phyloP scores from a whole-genome alignment of 441 rosid species.

The Macaranga tanarius region DNA sequence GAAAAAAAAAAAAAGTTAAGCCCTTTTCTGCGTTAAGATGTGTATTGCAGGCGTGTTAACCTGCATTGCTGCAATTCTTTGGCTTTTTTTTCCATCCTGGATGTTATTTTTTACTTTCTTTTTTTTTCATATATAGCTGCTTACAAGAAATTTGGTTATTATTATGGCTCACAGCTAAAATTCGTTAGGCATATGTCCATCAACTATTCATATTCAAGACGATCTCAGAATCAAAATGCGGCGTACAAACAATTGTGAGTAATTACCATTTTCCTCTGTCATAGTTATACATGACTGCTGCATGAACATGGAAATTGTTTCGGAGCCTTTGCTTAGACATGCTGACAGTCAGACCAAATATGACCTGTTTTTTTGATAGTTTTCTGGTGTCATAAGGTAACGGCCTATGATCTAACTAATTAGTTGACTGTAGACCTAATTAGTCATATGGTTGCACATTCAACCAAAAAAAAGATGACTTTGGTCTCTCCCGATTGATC shows the following conservation, averaged over 20 bases:
- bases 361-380: not conserved
- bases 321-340: not conserved
- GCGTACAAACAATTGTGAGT: conserved; percentile 46
- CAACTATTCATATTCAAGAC: conserved; percentile 33
- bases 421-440: not conserved
- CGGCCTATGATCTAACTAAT: not conserved
- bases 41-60: too few species aligned
- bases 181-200: conserved; percentile 61
- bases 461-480: not conserved
- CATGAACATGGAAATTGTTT: not conserved
- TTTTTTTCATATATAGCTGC: not conserved
- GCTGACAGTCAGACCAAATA: not conserved
- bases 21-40: too few species aligned
- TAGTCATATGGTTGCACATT: not conserved
- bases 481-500: not conserved
- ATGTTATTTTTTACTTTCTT: not conserved
- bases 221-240: conserved; percentile 33
- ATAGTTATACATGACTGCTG: conserved; percentile 3
- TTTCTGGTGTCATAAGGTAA: not conserved
- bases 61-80: not conserved
- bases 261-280: conserved; percentile 1
- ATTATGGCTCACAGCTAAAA: conserved; percentile 44
- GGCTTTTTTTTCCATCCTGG: not conserved
- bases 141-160: not conserved
- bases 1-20: too few species aligned